Evolutionary conservation across 768 basidiomycete genomes (phyloP).

Genomic region (Megacollybia marginata): DNA sequence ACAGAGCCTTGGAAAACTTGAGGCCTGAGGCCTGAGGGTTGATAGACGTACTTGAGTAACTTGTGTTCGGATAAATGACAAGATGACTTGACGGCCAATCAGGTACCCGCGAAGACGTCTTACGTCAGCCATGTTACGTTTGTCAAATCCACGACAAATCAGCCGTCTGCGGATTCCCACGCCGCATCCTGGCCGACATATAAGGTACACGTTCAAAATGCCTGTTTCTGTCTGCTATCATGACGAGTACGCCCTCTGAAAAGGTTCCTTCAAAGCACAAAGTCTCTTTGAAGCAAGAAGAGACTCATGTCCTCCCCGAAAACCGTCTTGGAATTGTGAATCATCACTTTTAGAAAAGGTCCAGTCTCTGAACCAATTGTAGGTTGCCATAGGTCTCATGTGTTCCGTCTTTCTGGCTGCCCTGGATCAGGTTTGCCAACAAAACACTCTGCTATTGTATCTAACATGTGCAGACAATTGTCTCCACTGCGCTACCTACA

Average conservation of each 20-base stretch:
- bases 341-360: neutral
- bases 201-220: no score
- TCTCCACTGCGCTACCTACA: slow-evolving; percentile 29
- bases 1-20: no score
- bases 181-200: no score
- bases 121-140: no score
- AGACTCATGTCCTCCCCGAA: neutral
- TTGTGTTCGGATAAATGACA: no score
- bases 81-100: no score
- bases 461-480: slow-evolving; percentile 12
- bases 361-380: neutral
- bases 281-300: neutral
- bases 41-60: no score
- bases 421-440: neutral
- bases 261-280: neutral
- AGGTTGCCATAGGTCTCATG: neutral
- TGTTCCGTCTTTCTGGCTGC: slow-evolving; percentile 1
- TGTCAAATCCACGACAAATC: no score
- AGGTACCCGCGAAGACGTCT: no score
- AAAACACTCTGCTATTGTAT: slow-evolving; percentile 3
- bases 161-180: no score
- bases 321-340: neutral
- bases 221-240: no score
- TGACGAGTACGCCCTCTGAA: neutral
- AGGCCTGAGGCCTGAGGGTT: no score